phyloP scores from a whole-genome alignment of 208 protist genomes.

The Leishmania amazonensis region DNA sequence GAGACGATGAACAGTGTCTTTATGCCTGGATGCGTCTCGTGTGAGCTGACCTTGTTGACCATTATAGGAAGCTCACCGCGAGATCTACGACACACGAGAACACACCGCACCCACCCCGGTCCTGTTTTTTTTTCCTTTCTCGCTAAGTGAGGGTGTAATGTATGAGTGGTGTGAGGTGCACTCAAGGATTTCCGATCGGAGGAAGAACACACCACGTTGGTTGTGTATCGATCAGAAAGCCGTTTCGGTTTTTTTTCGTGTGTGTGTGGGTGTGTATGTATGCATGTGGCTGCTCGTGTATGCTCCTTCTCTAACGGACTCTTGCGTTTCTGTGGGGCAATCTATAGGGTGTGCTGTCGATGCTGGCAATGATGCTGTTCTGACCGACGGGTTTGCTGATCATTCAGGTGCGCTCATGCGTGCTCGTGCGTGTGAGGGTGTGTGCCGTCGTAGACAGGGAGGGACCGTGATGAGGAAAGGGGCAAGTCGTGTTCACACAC shows the following conservation, averaged over 20 bases:
- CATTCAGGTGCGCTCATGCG: background rate
- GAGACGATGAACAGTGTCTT: background rate
- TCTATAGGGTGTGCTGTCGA: constrained; percentile 2
- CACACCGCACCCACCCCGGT: background rate
- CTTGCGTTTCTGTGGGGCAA: background rate
- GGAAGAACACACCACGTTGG: background rate
- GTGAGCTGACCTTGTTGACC: background rate
- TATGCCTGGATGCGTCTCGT: background rate
- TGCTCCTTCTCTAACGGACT: background rate
- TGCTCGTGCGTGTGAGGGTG: background rate
- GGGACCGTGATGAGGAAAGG: background rate
- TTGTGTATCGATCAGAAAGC: background rate
- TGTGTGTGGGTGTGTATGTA: background rate
- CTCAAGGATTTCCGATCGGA: background rate
- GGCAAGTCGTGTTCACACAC: background rate
- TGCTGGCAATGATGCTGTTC: background rate
- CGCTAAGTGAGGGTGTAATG: background rate
- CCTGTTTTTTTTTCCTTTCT: background rate
- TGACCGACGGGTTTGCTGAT: background rate
- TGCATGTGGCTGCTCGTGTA: background rate
- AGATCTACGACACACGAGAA: background rate
- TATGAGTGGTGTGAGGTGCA: background rate
- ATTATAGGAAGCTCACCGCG: background rate
- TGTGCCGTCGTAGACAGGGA: background rate
- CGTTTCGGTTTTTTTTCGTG: background rate